phyloP scores from a whole-genome alignment of 495 filamentous ascomycete species.

The Penicillium antarcticum region DNA sequence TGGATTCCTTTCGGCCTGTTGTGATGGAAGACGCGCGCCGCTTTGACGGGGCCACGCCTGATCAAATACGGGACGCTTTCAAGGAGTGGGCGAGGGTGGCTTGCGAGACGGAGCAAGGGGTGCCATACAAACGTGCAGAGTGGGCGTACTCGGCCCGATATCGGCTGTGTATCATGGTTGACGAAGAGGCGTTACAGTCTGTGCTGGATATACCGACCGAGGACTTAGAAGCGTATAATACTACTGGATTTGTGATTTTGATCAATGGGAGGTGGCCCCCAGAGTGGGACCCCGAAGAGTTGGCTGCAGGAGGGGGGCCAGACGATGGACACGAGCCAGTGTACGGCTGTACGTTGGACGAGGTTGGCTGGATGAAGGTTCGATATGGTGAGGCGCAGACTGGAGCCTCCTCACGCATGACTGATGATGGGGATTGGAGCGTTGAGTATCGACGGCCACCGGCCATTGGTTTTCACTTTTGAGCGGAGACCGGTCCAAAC shows the following conservation, averaged over 20 bases:
- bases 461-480: constrained; percentile 8
- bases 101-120: constrained; percentile 3
- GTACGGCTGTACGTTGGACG: constrained; percentile 5
- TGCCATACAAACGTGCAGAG: neutral
- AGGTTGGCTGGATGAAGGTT: constrained; percentile 8
- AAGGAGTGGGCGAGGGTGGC: constrained; percentile 3
- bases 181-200: constrained; percentile 8
- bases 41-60: neutral
- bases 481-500: neutral
- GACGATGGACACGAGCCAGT: constrained; percentile 6
- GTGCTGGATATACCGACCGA: constrained; percentile 4
- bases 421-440: constrained; percentile 3
- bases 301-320: neutral
- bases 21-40: neutral
- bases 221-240: constrained; percentile 6
- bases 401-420: constrained; percentile 3
- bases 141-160: constrained; percentile 1
- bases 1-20: neutral
- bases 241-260: constrained; percentile 7
- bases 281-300: constrained; percentile 1
- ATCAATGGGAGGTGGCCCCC: constrained; percentile 5
- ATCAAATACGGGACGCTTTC: constrained; percentile 3
- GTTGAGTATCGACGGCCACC: constrained; percentile 9
- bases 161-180: constrained; percentile 5
- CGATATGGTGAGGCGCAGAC: constrained; percentile 1